These are phyloP conservation scores for Serendipita vermifera DNA, from an alignment of 768 basidiomycete species.

Conservation along the genomic window DNA sequence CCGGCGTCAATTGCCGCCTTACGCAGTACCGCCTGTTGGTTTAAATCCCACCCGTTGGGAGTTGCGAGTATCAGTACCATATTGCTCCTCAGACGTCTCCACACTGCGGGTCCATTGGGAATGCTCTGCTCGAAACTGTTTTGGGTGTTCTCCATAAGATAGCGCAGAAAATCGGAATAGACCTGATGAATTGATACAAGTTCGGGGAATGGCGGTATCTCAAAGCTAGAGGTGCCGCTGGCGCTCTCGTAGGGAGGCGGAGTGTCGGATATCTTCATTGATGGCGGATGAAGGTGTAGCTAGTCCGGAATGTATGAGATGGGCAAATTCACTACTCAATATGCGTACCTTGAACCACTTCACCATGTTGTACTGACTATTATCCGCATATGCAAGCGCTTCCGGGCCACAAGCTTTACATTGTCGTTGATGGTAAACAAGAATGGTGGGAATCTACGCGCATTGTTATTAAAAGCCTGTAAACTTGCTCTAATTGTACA, in stretches of 20 bases:
- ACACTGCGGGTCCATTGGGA: conserved; percentile 10
- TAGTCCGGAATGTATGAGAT: background rate
- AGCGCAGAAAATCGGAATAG: conserved; percentile 7
- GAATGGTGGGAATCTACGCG: background rate
- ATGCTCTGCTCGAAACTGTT: background rate
- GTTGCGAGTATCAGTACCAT: conserved; percentile 27
- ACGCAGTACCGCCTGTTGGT: conserved; percentile 5
- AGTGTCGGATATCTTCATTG: conserved; percentile 6
- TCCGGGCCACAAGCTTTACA: conserved; percentile 3
- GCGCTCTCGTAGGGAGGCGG: background rate
- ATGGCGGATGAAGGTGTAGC: conserved; percentile 11
- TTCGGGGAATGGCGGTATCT: conserved; percentile 3
- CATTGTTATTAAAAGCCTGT: background rate
- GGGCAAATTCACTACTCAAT: background rate
- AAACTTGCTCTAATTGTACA: too few relatives aligned
- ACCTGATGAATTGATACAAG: conserved; percentile 13
- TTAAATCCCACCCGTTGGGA: conserved; percentile 9
- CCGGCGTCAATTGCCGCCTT: conserved; percentile 1
- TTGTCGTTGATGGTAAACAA: background rate
- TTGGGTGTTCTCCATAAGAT: background rate
- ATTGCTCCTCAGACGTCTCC: background rate
- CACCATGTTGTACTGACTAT: background rate
- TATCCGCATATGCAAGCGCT: background rate
- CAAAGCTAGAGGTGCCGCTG: background rate
- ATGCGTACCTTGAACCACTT: conserved; percentile 9